Evolutionary conservation across 805 yeast genomes (phyloP).

Genomic region (Teunomyces atbi): DNA sequence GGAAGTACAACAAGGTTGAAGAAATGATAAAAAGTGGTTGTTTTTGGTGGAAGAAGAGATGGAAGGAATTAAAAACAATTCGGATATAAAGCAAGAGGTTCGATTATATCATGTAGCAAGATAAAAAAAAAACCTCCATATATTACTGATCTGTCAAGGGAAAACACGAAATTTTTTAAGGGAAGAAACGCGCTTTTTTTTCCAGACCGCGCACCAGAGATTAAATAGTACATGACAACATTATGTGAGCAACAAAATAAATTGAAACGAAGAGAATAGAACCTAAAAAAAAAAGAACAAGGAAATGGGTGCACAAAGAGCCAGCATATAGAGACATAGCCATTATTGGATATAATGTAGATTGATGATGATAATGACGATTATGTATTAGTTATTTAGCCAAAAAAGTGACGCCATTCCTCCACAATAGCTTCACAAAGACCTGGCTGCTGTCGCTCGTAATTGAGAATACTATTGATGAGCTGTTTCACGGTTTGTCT

Average conservation of each 20-base stretch:
- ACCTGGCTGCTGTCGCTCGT: conserved; percentile 60
- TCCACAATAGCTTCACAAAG: conserved; percentile 64
- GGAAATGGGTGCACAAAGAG: neutral
- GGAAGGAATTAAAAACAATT: too few species aligned
- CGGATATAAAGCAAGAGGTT: neutral
- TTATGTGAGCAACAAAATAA: neutral
- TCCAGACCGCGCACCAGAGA: neutral
- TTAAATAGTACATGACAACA: neutral
- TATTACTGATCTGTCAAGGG: conserved; percentile 2
- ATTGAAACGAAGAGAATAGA: neutral
- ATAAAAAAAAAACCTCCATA: neutral
- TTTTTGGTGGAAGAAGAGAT: too few species aligned
- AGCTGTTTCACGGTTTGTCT: conserved; percentile 44
- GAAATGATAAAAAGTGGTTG: too few species aligned
- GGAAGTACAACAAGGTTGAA: too few species aligned
- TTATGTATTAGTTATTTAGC: neutral
- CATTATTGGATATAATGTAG: too few species aligned
- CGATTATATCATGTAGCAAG: neutral
- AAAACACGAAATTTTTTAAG: conserved; percentile 2
- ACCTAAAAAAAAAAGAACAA: neutral
- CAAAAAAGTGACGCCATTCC: conserved; percentile 31
- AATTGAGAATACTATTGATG: conserved; percentile 36
- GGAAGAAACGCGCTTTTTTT: conserved; percentile 1
- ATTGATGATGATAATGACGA: too few species aligned
- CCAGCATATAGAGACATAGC: too few species aligned